These are phyloP conservation scores for Aspergillus candidus DNA, from an alignment of 2,329 filamentous ascomycete species.

Conservation along the genomic window DNA sequence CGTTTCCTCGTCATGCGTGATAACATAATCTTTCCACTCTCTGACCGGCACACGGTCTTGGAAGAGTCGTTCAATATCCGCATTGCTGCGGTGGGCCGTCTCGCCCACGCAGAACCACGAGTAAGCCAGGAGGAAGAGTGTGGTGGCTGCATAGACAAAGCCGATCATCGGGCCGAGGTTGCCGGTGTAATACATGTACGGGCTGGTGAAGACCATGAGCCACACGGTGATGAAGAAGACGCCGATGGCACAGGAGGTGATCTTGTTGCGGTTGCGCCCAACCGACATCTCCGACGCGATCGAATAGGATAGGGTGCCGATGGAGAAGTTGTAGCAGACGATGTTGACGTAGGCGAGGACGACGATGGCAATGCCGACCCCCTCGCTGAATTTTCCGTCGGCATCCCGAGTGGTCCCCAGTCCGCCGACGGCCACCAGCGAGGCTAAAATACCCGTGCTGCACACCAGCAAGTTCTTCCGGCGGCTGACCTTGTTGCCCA, in stretches of 20 bases:
- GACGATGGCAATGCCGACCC: constrained; percentile 30
- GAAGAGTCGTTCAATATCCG: constrained; percentile 37
- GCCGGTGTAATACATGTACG: constrained; percentile 31
- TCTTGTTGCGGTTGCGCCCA: constrained; percentile 45
- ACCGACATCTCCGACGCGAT: constrained; percentile 45
- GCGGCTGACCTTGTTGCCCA: constrained; percentile 38
- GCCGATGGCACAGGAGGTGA: constrained; percentile 39
- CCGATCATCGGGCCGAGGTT: constrained; percentile 29
- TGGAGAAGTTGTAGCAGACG: constrained; percentile 43
- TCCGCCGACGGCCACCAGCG: constrained; percentile 40
- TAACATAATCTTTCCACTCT: constrained; percentile 26
- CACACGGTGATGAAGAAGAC: constrained; percentile 36
- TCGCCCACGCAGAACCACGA: constrained; percentile 40
- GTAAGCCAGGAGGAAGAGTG: constrained; percentile 22
- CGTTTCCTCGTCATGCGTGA: constrained; percentile 1
- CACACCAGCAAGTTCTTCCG: constrained; percentile 36
- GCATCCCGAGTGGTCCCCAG: constrained; percentile 32
- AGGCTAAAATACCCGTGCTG: constrained; percentile 35
- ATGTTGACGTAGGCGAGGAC: constrained; percentile 41
- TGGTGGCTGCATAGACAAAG: constrained; percentile 30
- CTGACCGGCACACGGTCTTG: constrained; percentile 29
- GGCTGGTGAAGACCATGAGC: constrained; percentile 29
- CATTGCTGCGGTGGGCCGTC: constrained; percentile 31
- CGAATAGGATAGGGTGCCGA: constrained; percentile 39
- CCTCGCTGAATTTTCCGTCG: constrained; percentile 12